A percentile compares a stretch with the other conserved stretches of the same genome.
phyloP scores from a whole-genome alignment of 306 rosid genomes.

The Prunus davidiana region DNA sequence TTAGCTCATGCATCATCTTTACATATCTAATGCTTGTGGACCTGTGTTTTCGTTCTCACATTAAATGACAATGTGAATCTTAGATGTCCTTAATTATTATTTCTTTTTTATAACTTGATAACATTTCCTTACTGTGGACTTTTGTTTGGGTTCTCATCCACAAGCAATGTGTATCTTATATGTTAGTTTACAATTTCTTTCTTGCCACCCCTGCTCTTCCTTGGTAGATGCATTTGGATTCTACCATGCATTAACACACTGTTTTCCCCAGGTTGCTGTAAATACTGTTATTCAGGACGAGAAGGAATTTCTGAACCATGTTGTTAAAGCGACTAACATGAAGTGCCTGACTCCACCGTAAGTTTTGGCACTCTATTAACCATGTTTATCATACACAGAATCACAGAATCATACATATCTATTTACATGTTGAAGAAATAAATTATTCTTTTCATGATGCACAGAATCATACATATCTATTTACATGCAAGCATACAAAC shows the following conservation, averaged over 20 bases:
- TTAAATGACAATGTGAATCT: neutral
- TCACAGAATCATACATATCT: no score
- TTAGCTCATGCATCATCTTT: neutral
- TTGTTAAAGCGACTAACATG: conserved; percentile 88
- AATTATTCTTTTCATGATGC: neutral
- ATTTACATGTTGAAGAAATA: neutral
- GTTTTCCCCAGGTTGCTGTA: conserved; percentile 64
- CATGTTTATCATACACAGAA: neutral
- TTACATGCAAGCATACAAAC: neutral
- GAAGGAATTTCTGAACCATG: conserved; percentile 75
- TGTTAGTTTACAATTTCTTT: neutral
- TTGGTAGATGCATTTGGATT: neutral
- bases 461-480: neutral
- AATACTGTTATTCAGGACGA: conserved; percentile 77
- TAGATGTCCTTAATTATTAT: neutral
- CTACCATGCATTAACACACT: neutral
- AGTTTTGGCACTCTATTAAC: conserved; percentile 27
- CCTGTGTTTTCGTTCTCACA: neutral
- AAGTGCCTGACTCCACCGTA: conserved; percentile 89
- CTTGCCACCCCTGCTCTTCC: neutral
- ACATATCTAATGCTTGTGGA: neutral
- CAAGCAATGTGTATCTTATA: neutral
- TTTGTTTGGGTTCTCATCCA: neutral
- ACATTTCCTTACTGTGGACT: neutral
- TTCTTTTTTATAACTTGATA: neutral